Percentiles rank a stretch among this genome's conserved stretches.
phyloP scores from a whole-genome alignment of 768 basidiomycete species.

The Lentinus tigrinus region DNA sequence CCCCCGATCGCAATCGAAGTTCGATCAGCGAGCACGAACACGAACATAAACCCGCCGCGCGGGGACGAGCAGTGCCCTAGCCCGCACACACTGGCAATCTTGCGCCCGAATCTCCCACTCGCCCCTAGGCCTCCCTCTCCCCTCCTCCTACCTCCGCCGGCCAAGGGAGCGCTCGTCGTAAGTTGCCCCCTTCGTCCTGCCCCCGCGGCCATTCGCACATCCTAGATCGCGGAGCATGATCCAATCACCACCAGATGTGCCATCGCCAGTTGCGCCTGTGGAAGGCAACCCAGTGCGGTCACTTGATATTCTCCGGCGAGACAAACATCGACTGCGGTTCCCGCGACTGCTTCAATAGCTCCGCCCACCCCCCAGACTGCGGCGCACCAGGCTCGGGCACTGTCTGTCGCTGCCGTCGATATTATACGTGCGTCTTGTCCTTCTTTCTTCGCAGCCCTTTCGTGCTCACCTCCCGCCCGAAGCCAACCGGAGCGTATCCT shows the following conservation, averaged over 20 bases:
- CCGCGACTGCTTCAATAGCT: constrained; percentile 45
- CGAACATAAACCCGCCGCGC: constrained; percentile 16
- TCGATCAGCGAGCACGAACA: constrained; percentile 16
- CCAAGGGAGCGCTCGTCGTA: constrained; percentile 25
- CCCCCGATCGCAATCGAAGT: constrained; percentile 18
- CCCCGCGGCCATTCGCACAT: neutral
- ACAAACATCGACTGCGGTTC: constrained; percentile 52
- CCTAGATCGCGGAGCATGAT: constrained; percentile 1
- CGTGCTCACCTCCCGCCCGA: constrained; percentile 9
- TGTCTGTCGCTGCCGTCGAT: constrained; percentile 49
- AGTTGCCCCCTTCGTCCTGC: constrained; percentile 18
- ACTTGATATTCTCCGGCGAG: constrained; percentile 47
- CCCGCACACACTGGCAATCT: neutral
- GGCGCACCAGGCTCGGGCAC: constrained; percentile 21
- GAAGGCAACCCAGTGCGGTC: constrained; percentile 52
- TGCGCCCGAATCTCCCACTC: constrained; percentile 14
- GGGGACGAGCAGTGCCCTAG: neutral
- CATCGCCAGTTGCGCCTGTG: constrained; percentile 56
- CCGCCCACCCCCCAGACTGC: constrained; percentile 49
- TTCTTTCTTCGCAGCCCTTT: neutral
- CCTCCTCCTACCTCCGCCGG: constrained; percentile 36
- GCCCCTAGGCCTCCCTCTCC: constrained; percentile 10
- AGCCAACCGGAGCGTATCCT: constrained; percentile 57
- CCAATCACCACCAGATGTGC: constrained; percentile 61
- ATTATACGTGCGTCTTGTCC: constrained; percentile 43